Evolutionary conservation across 345 rosid species (phyloP).

Genomic region (Orychophragmus violaceus): DNA sequence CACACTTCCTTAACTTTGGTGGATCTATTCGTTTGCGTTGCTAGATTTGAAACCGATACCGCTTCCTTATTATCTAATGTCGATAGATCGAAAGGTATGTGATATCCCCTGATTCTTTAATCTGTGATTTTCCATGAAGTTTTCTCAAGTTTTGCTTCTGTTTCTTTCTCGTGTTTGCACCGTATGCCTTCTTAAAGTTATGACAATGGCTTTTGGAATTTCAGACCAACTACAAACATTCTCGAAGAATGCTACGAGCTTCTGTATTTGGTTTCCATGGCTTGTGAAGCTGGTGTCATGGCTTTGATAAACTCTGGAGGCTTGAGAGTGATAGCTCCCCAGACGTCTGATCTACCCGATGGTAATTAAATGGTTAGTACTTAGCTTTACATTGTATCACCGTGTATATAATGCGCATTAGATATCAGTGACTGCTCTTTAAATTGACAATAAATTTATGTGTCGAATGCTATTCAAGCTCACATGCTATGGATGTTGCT

Average conservation of each 20-base stretch:
- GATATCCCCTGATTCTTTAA: neutral
- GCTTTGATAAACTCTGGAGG: no score
- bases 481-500: conserved; percentile 64
- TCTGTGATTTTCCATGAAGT: neutral
- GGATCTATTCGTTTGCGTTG: no score
- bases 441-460: neutral
- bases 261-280: no score
- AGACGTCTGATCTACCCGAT: no score
- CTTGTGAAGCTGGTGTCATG: no score
- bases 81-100: conserved; percentile 47
- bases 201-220: conserved; percentile 11
- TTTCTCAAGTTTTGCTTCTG: neutral
- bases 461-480: conserved; percentile 38
- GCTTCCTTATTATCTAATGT: no score
- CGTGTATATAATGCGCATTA: neutral
- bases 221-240: no score
- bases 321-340: no score
- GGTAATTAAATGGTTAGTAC: conserved; percentile 38
- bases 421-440: neutral
- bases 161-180: conserved; percentile 1
- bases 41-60: no score
- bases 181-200: neutral
- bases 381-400: neutral
- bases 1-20: no score
- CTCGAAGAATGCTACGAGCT: no score